A percentile compares a stretch with the other conserved stretches of the same genome.
These are phyloP conservation scores for Danielia reshetovae DNA, from an alignment of 805 yeast genomes.

Conservation along the genomic window DNA sequence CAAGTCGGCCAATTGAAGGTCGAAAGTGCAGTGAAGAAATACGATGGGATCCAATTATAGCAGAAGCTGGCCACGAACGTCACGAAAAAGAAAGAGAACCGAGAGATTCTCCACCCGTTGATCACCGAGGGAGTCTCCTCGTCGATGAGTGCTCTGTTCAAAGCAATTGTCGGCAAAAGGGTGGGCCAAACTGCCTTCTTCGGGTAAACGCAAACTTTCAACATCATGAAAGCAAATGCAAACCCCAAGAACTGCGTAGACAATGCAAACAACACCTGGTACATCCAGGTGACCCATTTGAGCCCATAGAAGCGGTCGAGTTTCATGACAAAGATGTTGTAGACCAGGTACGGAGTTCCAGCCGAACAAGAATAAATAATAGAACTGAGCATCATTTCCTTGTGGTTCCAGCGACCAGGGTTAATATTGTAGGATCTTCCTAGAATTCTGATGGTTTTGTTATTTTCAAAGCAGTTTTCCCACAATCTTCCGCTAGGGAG, in stretches of 20 bases:
- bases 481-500: slow-evolving; percentile 39
- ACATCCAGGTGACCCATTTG: slow-evolving; percentile 46
- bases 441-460: slow-evolving; percentile 19
- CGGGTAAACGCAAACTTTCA: slow-evolving; percentile 48
- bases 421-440: slow-evolving; percentile 28
- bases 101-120: slow-evolving; percentile 41
- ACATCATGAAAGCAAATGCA: slow-evolving; percentile 62
- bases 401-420: slow-evolving; percentile 42
- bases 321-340: slow-evolving; percentile 42
- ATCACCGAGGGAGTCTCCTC: slow-evolving; percentile 20
- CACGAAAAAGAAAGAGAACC: slow-evolving; percentile 36
- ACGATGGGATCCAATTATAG: slow-evolving; percentile 42
- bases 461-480: slow-evolving; percentile 28
- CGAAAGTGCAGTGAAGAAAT: slow-evolving; percentile 36
- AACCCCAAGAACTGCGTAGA: slow-evolving; percentile 63
- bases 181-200: slow-evolving; percentile 43
- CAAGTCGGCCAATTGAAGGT: slow-evolving; percentile 45
- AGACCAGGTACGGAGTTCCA: slow-evolving; percentile 40
- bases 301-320: slow-evolving; percentile 39
- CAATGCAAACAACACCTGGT: slow-evolving; percentile 48
- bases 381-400: slow-evolving; percentile 44
- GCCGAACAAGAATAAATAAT: slow-evolving; percentile 41
- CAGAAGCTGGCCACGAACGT: slow-evolving; percentile 31
- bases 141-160: slow-evolving; percentile 38
- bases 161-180: slow-evolving; percentile 39